Conservation (phyloP, 1,284 basidiomycete species). For the Tilletia caries region DNA sequence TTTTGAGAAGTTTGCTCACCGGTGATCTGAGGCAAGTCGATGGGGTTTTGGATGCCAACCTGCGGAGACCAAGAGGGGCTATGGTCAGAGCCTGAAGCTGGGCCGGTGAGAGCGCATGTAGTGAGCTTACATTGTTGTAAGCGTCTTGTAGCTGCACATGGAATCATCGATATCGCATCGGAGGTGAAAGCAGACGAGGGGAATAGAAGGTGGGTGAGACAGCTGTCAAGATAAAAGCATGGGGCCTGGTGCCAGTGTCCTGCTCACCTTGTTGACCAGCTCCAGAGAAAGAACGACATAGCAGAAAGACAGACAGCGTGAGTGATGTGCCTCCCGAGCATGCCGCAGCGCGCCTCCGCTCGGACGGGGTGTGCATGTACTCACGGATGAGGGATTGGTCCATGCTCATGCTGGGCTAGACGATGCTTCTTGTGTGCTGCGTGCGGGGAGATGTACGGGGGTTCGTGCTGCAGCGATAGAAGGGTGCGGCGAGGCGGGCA, state of each 20-base stretch:
- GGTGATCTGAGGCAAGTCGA: constrained; percentile 62
- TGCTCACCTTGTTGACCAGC: constrained; percentile 19
- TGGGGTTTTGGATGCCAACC: constrained; percentile 49
- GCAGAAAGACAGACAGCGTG: too few relatives aligned
- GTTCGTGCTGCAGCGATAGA: too few relatives aligned
- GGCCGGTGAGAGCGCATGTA: not conserved
- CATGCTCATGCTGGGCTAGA: constrained; percentile 14
- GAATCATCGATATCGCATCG: too few relatives aligned
- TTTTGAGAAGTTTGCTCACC: not conserved
- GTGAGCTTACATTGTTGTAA: constrained; percentile 31
- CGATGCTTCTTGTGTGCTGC: too few relatives aligned
- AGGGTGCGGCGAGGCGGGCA: too few relatives aligned
- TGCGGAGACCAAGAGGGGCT: constrained; percentile 13
- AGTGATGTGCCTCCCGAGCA: too few relatives aligned
- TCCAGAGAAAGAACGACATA: constrained; percentile 5
- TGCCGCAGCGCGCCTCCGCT: too few relatives aligned
- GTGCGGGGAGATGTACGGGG: too few relatives aligned
- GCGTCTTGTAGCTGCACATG: constrained; percentile 36
- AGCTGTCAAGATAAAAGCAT: not conserved
- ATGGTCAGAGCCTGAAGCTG: too few relatives aligned
- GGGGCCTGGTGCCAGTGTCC: too few relatives aligned
- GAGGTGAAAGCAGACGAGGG: not conserved
- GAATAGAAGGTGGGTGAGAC: constrained; percentile 4
- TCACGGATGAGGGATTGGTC: constrained; percentile 20
- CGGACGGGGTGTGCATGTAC: not conserved